Base-by-base conservation (phyloP, 2,329 filamentous ascomycete genomes). In the Ascochyta fabae region DNA sequence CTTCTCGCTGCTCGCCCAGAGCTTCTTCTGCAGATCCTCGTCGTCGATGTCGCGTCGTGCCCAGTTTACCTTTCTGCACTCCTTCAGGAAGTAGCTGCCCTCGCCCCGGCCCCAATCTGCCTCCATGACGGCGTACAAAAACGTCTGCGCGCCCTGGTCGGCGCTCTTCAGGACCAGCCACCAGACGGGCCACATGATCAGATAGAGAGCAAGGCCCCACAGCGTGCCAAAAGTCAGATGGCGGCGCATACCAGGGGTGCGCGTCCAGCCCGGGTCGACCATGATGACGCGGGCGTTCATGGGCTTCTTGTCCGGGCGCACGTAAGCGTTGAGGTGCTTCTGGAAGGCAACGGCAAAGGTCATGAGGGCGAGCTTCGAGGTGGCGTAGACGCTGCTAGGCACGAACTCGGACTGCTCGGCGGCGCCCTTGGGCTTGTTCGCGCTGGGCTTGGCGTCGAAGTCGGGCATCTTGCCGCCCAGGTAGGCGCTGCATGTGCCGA, bases 131-230 rank as follows among this genome's bases (percentile, higher is more conserved):
- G 93, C 93, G 64, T 88, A 88, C 8, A 98, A 79, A 42, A 98
- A 87, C 5, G 90, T 92, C 77, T 99, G 93, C 0, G 94, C 91
- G 2, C 91, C 95, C 77, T 90, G 88, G 48, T 87, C 78, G 0
- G 92, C 85, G 31, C 90, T 93, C 76, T 99, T 98, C 48, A 99
- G 80, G 1, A 97, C 75, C 22, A 99, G 75, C 91, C 94, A 98
- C 74, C 90, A 91, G 0, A 96, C 63, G 1, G 89, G 83, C 81
- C 94, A 99, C 31, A 86, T 85, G 10, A 89, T 40, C 7, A 96
- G 74, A 75, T 99, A 99, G 16, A 91, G 44, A 0, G 87, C 74
- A 19, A 99, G 80, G 0, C 93, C 93, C 83, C 86, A 87, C 0
- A 99, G 80, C 3, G 90, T 91, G 6, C 95, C 95, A 29, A 91